Percentiles rank a stretch among this genome's conserved stretches.
Evolutionary conservation across 352 stramenopile genomes (phyloP).

Genomic region (Globisporangium irregulare): DNA sequence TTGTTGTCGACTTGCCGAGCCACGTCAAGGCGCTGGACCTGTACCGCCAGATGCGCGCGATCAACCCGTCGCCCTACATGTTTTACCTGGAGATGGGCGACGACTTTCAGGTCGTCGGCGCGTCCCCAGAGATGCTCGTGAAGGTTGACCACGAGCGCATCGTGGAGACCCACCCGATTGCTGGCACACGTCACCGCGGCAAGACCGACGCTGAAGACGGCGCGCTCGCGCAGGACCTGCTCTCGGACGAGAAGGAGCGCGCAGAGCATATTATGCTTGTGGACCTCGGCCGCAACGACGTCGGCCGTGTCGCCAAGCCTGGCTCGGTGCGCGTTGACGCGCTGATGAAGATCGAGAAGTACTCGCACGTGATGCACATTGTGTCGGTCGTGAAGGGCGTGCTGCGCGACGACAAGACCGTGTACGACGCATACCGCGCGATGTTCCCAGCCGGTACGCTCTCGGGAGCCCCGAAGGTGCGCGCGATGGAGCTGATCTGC

Average conservation of each 20-base stretch:
- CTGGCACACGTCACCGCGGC: slow-evolving; percentile 82
- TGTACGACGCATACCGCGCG: slow-evolving; percentile 88
- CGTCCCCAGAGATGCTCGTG: slow-evolving; percentile 88
- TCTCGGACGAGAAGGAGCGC: slow-evolving; percentile 87
- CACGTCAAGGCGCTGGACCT: slow-evolving; percentile 75
- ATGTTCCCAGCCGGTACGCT: slow-evolving; percentile 88
- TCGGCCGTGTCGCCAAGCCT: slow-evolving; percentile 81
- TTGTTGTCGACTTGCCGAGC: slow-evolving; percentile 62
- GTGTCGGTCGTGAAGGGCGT: slow-evolving; percentile 87
- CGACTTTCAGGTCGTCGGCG: slow-evolving; percentile 85
- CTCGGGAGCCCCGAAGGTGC: slow-evolving; percentile 87
- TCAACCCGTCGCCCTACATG: slow-evolving; percentile 91
- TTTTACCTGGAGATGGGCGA: slow-evolving; percentile 85
- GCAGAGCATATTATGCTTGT: slow-evolving; percentile 93
- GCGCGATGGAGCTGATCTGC: slow-evolving; percentile 89
- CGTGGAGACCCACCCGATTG: slow-evolving; percentile 89
- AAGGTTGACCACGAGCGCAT: slow-evolving; percentile 84
- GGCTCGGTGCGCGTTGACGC: slow-evolving; percentile 79
- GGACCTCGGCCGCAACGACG: slow-evolving; percentile 88
- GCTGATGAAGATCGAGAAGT: slow-evolving; percentile 91
- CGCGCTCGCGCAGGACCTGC: slow-evolving; percentile 70
- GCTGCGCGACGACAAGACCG: slow-evolving; percentile 71
- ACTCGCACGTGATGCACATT: slow-evolving; percentile 92
- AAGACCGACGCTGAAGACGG: slow-evolving; percentile 85
- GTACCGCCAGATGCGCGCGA: slow-evolving; percentile 86